A percentile compares a stretch with the other conserved stretches of the same genome.
These are phyloP conservation scores for Xylaria longipes DNA, from an alignment of 495 filamentous ascomycete species.

Conservation along the genomic window DNA sequence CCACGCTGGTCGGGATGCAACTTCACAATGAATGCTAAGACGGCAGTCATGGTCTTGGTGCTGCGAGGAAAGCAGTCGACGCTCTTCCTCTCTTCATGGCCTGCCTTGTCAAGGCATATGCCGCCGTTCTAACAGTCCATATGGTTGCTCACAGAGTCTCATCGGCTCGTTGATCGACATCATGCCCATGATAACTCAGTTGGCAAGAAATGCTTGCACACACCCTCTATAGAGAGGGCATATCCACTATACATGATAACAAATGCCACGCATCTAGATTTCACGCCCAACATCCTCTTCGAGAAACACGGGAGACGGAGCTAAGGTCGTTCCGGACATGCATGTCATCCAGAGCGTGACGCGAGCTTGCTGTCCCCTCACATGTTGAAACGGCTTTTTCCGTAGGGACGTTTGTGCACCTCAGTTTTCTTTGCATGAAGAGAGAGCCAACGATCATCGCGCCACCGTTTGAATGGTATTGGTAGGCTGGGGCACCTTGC, in stretches of 20 bases:
- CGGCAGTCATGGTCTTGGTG: constrained; percentile 10
- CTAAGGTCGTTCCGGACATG: constrained; percentile 4
- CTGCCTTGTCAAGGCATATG: constrained; percentile 25
- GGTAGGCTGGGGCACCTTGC: not conserved
- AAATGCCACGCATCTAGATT: not conserved
- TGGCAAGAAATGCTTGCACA: not conserved
- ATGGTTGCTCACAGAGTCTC: constrained; percentile 5
- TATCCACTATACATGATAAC: constrained; percentile 18
- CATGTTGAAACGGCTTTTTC: constrained; percentile 1
- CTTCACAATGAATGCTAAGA: not conserved
- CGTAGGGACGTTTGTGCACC: constrained; percentile 5
- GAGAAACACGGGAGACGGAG: constrained; percentile 6
- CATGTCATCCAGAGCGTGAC: constrained; percentile 11
- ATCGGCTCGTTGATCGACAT: constrained; percentile 26
- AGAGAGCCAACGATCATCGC: not conserved
- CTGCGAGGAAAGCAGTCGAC: not conserved
- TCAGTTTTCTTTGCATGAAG: not conserved
- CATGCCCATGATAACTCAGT: constrained; percentile 4
- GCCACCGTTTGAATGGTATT: not conserved
- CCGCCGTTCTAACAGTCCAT: constrained; percentile 19
- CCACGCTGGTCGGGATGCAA: constrained; percentile 22
- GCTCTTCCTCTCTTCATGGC: constrained; percentile 11
- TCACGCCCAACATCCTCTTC: constrained; percentile 15
- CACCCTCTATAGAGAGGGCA: not conserved
- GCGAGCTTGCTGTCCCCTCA: not conserved